These are phyloP conservation scores for Coemansia sp. DNA, from an alignment of 192 early-diverging fungal species.

Conservation along the genomic window DNA sequence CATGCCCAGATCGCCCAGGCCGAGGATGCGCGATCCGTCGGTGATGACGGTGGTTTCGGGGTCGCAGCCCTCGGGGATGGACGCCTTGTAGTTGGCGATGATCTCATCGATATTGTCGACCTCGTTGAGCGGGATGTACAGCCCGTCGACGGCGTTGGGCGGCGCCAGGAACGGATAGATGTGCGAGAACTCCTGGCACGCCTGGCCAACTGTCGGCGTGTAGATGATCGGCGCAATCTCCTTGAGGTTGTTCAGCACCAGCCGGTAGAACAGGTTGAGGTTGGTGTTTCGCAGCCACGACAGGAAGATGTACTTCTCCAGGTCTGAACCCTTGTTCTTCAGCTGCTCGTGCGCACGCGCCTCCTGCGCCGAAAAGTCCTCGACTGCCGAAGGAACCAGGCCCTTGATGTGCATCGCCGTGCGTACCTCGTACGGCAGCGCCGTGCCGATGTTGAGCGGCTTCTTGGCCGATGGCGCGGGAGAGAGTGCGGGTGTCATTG, in stretches of 20 bases:
- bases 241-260: slow-evolving; percentile 76
- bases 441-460: slow-evolving; percentile 37
- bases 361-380: slow-evolving; percentile 73
- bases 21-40: slow-evolving; percentile 92
- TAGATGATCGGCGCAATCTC: slow-evolving; percentile 80
- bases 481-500: slow-evolving; percentile 34
- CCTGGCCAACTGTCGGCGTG: slow-evolving; percentile 80
- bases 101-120: slow-evolving; percentile 73
- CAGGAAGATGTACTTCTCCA: slow-evolving; percentile 88
- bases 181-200: slow-evolving; percentile 85
- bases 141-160: slow-evolving; percentile 75
- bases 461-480: slow-evolving; percentile 13
- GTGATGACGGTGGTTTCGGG: slow-evolving; percentile 93
- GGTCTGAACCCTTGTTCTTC: slow-evolving; percentile 60
- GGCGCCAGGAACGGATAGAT: slow-evolving; percentile 83
- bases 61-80: slow-evolving; percentile 57
- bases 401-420: slow-evolving; percentile 65
- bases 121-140: slow-evolving; percentile 81
- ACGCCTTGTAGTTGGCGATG: slow-evolving; percentile 75
- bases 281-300: slow-evolving; percentile 80
- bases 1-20: slow-evolving; percentile 91
- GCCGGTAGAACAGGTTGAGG: slow-evolving; percentile 78
- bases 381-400: slow-evolving; percentile 71
- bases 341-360: slow-evolving; percentile 72
- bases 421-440: slow-evolving; percentile 52